Evolutionary conservation across 352 stramenopile genomes (phyloP).

Genomic region (Phytophthora constricta): DNA sequence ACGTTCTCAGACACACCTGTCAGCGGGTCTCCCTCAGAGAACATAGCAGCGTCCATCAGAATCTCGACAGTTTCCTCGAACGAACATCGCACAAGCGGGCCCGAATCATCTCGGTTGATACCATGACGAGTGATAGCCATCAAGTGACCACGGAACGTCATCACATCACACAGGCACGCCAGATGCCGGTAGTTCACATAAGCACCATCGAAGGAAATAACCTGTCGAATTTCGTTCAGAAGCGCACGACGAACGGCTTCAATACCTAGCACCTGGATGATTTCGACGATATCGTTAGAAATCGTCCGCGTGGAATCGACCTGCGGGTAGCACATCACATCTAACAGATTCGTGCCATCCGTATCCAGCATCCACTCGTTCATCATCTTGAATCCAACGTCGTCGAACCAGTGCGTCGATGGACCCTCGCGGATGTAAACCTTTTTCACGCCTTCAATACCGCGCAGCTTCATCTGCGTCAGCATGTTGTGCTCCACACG

Average conservation of each 20-base stretch:
- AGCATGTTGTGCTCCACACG: slow-evolving; percentile 98
- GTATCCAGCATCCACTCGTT: slow-evolving; percentile 99
- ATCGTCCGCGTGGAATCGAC: slow-evolving; percentile 97
- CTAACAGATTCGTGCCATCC: slow-evolving; percentile 98
- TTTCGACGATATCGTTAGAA: slow-evolving; percentile 99
- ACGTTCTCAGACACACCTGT: slow-evolving; percentile 99
- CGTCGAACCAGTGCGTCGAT: slow-evolving; percentile 94
- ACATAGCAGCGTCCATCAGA: slow-evolving; percentile 98
- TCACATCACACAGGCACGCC: slow-evolving; percentile 98
- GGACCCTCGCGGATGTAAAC: slow-evolving; percentile 97
- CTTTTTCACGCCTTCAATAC: slow-evolving; percentile 98
- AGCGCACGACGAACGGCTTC: slow-evolving; percentile 90
- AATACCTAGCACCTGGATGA: slow-evolving; percentile 96
- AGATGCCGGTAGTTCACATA: slow-evolving; percentile 99
- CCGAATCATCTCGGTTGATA: slow-evolving; percentile 99
- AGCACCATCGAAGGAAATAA: slow-evolving; percentile 99
- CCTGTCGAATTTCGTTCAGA: slow-evolving; percentile 97
- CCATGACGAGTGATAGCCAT: slow-evolving; percentile 98
- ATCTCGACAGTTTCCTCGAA: slow-evolving; percentile 99
- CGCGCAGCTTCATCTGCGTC: slow-evolving; percentile 96
- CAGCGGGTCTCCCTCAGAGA: slow-evolving; percentile 97
- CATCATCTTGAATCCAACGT: slow-evolving; percentile 94
- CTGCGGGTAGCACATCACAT: slow-evolving; percentile 96
- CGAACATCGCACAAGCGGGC: slow-evolving; percentile 97
- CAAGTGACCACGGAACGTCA: slow-evolving; percentile 98